A percentile compares a stretch with the other conserved stretches of the same genome.
These are phyloP conservation scores for Nicotiana sylvestris DNA, from an alignment of 257 asterid species.

Conservation along the genomic window DNA sequence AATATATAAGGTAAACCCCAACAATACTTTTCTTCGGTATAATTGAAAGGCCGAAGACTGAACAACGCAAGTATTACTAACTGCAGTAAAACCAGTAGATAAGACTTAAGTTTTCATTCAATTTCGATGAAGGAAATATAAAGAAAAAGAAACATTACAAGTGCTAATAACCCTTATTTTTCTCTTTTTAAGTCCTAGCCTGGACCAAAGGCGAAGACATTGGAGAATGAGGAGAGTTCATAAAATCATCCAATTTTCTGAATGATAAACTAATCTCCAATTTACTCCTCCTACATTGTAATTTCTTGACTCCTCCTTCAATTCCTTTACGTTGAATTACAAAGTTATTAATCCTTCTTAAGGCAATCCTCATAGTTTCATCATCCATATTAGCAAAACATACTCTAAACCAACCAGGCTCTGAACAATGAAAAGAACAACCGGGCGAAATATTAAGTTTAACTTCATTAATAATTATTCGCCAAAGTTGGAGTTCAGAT, in stretches of 20 bases:
- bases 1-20: too few species aligned
- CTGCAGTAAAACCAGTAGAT: too few species aligned
- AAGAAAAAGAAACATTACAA: neutral
- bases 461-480: neutral
- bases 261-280: slow-evolving; percentile 1
- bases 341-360: neutral
- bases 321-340: neutral
- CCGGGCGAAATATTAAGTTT: slow-evolving; percentile 7
- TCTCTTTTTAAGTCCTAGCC: neutral
- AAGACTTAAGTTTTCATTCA: neutral
- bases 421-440: slow-evolving; percentile 11
- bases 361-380: slow-evolving; percentile 3
- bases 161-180: too few species aligned
- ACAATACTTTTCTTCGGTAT: too few species aligned
- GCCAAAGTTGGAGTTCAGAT: neutral
- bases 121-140: neutral
- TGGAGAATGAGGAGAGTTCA: neutral
- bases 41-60: too few species aligned
- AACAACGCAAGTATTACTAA: too few species aligned
- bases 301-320: neutral
- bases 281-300: neutral
- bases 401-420: slow-evolving; percentile 16
- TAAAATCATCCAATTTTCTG: neutral
- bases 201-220: neutral
- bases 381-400: slow-evolving; percentile 16